These are phyloP conservation scores for Teratosphaeria nubilosa DNA, from an alignment of 2,329 filamentous ascomycete genomes.

Conservation along the genomic window DNA sequence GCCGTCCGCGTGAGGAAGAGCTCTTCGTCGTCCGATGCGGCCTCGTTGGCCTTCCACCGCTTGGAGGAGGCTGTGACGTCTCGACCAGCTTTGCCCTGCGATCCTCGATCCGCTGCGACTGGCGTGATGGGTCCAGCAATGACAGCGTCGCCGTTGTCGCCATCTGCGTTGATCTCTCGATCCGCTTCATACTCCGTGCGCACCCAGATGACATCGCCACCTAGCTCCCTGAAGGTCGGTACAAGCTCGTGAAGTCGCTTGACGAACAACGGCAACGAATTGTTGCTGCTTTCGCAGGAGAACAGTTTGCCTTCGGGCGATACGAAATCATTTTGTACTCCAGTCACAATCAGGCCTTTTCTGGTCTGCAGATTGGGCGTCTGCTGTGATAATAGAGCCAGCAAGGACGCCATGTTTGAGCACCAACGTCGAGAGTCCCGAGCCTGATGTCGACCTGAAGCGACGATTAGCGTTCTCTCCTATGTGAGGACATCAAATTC, in stretches of 20 bases:
- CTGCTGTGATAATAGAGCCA: slow-evolving; percentile 35
- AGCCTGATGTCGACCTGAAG: neutral
- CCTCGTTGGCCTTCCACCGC: slow-evolving; percentile 2
- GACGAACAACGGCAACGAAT: slow-evolving; percentile 48
- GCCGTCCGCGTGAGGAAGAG: slow-evolving; percentile 33
- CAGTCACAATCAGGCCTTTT: slow-evolving; percentile 69
- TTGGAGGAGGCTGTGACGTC: neutral
- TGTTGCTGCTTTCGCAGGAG: slow-evolving; percentile 42
- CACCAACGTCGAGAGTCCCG: neutral
- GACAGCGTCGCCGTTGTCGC: slow-evolving; percentile 16
- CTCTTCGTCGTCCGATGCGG: slow-evolving; percentile 29
- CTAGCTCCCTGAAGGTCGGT: slow-evolving; percentile 57
- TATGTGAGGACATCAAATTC: neutral
- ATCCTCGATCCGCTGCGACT: neutral
- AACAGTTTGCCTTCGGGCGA: slow-evolving; percentile 51
- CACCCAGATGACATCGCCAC: slow-evolving; percentile 72
- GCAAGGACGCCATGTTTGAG: slow-evolving; percentile 24
- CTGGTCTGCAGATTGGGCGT: slow-evolving; percentile 46
- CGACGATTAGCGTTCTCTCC: neutral
- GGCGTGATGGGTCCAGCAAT: slow-evolving; percentile 8
- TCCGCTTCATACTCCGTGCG: slow-evolving; percentile 54
- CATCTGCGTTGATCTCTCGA: slow-evolving; percentile 10
- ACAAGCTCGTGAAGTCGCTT: slow-evolving; percentile 57
- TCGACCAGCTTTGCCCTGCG: slow-evolving; percentile 1
- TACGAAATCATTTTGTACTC: slow-evolving; percentile 86